Evolutionary conservation across 2,329 filamentous ascomycete species (phyloP).

Genomic region (Aspergillus arachidicola): DNA sequence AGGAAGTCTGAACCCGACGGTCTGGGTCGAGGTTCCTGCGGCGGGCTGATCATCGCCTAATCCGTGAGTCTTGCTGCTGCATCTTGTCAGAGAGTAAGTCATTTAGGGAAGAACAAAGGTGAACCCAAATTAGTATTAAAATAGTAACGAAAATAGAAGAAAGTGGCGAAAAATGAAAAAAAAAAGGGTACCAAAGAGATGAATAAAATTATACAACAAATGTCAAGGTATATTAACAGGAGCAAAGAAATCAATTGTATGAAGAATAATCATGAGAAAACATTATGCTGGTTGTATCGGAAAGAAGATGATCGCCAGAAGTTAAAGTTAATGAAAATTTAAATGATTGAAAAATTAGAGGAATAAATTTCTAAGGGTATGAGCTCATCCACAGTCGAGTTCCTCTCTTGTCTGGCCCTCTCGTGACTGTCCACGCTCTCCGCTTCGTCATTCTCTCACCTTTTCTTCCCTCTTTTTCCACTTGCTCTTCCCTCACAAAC

Average conservation of each 20-base stretch:
- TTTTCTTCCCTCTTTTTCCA: background rate
- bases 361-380: background rate
- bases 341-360: background rate
- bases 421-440: slow-evolving; percentile 1
- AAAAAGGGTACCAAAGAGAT: background rate
- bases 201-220: background rate
- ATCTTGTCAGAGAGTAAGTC: background rate
- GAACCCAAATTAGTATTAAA: background rate
- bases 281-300: background rate
- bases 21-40: slow-evolving; percentile 34
- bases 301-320: background rate
- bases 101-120: background rate
- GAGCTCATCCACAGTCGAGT: slow-evolving; percentile 4
- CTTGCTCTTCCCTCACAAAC: slow-evolving; percentile 2
- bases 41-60: slow-evolving; percentile 27
- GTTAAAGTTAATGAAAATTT: background rate
- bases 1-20: slow-evolving; percentile 27
- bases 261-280: background rate
- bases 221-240: background rate
- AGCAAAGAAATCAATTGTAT: background rate
- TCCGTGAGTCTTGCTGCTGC: slow-evolving; percentile 11
- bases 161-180: background rate
- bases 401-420: background rate
- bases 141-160: background rate
- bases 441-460: slow-evolving; percentile 5